phyloP scores from a whole-genome alignment of 2,329 filamentous ascomycete species.

The Colletotrichum brevisporum region DNA sequence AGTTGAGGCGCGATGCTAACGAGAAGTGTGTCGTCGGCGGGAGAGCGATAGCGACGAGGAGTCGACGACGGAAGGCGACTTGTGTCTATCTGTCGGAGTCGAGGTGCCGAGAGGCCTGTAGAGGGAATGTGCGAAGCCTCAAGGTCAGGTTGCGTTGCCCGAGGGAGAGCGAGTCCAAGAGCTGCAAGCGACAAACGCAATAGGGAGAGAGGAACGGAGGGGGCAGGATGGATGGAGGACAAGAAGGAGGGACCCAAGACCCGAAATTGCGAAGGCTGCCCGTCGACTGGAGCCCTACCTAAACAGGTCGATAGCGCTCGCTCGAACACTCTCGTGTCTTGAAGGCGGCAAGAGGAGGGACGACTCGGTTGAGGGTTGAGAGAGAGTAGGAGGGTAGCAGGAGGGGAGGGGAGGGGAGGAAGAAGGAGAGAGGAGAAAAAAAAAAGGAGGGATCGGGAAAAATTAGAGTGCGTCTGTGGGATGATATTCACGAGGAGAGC shows the following conservation, averaged over 20 bases:
- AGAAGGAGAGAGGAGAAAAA: constrained; percentile 35
- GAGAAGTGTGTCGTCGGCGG: constrained; percentile 14
- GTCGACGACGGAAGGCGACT: constrained; percentile 32
- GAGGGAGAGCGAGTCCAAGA: constrained; percentile 37
- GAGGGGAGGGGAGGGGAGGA: constrained; percentile 41
- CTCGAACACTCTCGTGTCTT: constrained; percentile 22
- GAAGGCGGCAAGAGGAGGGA: constrained; percentile 27
- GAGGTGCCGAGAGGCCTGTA: constrained; percentile 21
- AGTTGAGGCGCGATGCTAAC: constrained; percentile 26
- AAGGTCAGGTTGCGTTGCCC: constrained; percentile 16
- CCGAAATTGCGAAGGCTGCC: constrained; percentile 34
- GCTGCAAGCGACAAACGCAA: constrained; percentile 23
- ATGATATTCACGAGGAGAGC: constrained; percentile 40
- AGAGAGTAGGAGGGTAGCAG: constrained; percentile 42
- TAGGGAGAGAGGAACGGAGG: constrained; percentile 37
- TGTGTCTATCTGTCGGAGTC: constrained; percentile 27
- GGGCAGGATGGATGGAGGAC: constrained; percentile 15
- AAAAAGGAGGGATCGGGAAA: constrained; percentile 34
- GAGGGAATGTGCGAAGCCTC: constrained; percentile 23
- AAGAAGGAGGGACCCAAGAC: constrained; percentile 24
- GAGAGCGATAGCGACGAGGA: constrained; percentile 17
- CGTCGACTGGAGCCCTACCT: constrained; percentile 31
- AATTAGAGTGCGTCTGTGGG: constrained; percentile 42
- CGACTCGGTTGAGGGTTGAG: background rate
- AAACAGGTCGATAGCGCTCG: constrained; percentile 31